Evolutionary conservation across 768 basidiomycete species (phyloP).

Genomic region (Auriscalpium vulgare): DNA sequence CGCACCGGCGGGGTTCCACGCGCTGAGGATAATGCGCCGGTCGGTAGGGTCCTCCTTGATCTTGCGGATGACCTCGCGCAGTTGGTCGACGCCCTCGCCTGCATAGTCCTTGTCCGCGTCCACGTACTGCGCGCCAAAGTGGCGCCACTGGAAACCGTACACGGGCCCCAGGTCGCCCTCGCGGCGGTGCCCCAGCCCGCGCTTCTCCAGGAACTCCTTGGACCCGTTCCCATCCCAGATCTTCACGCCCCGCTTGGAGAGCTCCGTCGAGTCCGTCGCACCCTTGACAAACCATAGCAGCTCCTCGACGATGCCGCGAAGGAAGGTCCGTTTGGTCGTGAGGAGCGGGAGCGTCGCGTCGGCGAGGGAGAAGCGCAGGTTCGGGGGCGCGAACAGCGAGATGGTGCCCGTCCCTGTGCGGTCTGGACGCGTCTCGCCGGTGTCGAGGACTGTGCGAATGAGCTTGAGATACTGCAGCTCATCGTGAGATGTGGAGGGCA

Average conservation of each 20-base stretch:
- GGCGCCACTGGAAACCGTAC: constrained; percentile 96
- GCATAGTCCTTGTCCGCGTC: constrained; percentile 71
- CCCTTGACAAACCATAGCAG: constrained; percentile 92
- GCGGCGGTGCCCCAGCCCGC: constrained; percentile 75
- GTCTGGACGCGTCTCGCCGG: constrained; percentile 76
- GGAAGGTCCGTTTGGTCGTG: constrained; percentile 92
- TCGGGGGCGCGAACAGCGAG: constrained; percentile 85
- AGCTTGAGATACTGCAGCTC: constrained; percentile 87
- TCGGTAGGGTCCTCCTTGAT: constrained; percentile 92
- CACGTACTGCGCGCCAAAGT: constrained; percentile 81
- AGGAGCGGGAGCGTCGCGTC: constrained; percentile 74
- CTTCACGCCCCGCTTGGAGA: constrained; percentile 78
- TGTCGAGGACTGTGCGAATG: constrained; percentile 64
- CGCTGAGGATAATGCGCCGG: constrained; percentile 87
- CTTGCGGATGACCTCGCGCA: constrained; percentile 81
- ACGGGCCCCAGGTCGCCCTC: constrained; percentile 95
- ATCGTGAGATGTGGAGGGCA: constrained; percentile 41
- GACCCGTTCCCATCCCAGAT: constrained; percentile 99
- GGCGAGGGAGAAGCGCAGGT: constrained; percentile 82
- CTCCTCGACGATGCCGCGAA: constrained; percentile 87
- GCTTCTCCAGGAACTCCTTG: constrained; percentile 73
- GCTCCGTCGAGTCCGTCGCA: constrained; percentile 67
- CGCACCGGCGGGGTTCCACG: constrained; percentile 96
- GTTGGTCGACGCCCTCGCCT: constrained; percentile 87
- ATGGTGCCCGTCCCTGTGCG: constrained; percentile 93